These are phyloP conservation scores for Porogramme epimiltina DNA, from an alignment of 1,284 basidiomycete genomes.

Conservation along the genomic window DNA sequence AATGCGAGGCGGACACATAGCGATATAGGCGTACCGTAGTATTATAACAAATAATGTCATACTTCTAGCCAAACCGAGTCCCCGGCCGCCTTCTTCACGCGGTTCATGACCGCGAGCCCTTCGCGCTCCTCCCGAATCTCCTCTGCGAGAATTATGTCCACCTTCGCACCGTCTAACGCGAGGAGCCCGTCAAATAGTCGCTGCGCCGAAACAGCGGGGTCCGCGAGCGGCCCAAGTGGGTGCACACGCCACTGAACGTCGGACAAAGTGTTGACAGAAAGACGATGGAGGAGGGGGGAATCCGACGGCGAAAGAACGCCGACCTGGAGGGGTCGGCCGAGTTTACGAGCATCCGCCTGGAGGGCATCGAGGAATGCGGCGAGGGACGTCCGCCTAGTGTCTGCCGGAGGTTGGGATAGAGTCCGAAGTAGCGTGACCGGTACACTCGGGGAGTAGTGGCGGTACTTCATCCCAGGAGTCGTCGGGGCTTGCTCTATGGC, in stretches of 20 bases:
- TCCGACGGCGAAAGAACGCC: conserved; percentile 74
- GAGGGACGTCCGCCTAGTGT: conserved; percentile 31
- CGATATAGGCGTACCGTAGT: conserved; percentile 13
- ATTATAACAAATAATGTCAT: conserved; percentile 3
- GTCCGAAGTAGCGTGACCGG: conserved; percentile 80
- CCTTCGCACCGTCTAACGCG: conserved; percentile 74
- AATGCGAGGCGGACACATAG: not conserved
- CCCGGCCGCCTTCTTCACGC: conserved; percentile 92
- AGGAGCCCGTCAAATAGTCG: conserved; percentile 89
- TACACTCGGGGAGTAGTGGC: conserved; percentile 92
- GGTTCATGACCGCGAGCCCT: conserved; percentile 96
- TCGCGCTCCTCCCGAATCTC: conserved; percentile 82
- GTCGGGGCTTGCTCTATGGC: conserved; percentile 78
- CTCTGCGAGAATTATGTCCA: conserved; percentile 88
- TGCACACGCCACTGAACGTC: conserved; percentile 55
- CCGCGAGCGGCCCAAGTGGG: conserved; percentile 61
- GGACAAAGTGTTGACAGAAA: conserved; percentile 34
- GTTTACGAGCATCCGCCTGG: conserved; percentile 19
- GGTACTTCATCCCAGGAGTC: conserved; percentile 99
- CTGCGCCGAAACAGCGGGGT: conserved; percentile 75
- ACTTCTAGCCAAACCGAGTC: conserved; percentile 48
- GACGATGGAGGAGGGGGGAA: conserved; percentile 50
- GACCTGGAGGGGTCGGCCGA: conserved; percentile 44
- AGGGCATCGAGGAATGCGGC: conserved; percentile 45
- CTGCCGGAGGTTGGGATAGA: conserved; percentile 40